Base-by-base conservation (phyloP, 2,329 filamentous ascomycete genomes). In the Coniochaeta pulveracea region DNA sequence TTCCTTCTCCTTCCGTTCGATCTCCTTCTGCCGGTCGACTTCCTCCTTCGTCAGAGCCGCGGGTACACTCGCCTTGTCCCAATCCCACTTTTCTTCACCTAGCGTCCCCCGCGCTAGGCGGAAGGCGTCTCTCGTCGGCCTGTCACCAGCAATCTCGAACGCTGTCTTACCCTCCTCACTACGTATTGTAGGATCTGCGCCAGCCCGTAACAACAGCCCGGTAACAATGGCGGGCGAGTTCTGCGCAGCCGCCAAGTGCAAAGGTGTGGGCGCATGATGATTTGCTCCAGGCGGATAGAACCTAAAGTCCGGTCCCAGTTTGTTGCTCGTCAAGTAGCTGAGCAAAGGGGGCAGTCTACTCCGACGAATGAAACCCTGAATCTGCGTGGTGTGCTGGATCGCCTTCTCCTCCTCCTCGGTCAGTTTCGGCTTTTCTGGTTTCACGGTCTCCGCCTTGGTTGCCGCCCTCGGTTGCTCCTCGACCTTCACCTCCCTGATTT, bases 261-360 rank as follows among this genome's bases (percentile, higher is more conserved):
- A 70, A 0, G 82, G 74, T 0, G 85, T 91, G 0, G 88, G 72
- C 1, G 86, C 80, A 48, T 94, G 85, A 51, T 86, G 69, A 45
- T 88, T 79, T 40, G 77, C 66, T 38, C 77, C 66, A 1, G 64
- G 45, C 0, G 86, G 86, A 35, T 77, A 66, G 52, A 96, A 94
- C 16, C 61, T 64, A 49, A 93, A 95, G 37, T 80, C 69, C 0
- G 83, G 51, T 2, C 72, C 61, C 8, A 96, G 62, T 3, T 64
- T 61, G 57, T 95, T 93, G 40, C 71, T 79, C 40, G 76, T 73
- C 5, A 98, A 63, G 51, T 96, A 98, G 1, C 83, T 78, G 11
- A 95, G 65, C 2, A 98, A 61, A 0, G 82, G 85, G 0, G 91
- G 89, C 1, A 91, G 74, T 55, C 94, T 96, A 2, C 85, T 93